phyloP scores from a whole-genome alignment of 2,329 filamentous ascomycete species.

The Curvularia sp. region DNA sequence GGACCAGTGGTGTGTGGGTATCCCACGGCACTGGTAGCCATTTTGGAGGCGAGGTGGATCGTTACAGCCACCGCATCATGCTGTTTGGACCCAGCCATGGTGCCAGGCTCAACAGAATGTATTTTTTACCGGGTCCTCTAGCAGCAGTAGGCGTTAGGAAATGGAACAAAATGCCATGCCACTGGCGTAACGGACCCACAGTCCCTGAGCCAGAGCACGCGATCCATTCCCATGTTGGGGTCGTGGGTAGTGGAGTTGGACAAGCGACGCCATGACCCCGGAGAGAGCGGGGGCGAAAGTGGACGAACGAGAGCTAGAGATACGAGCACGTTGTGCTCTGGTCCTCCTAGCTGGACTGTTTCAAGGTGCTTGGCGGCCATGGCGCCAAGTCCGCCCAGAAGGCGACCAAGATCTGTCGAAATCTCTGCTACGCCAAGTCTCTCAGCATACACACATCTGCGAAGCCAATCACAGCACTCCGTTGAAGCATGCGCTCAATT shows the following conservation, averaged over 20 bases:
- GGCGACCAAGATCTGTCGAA: constrained; percentile 6
- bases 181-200: constrained; percentile 3
- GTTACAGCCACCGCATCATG: constrained; percentile 16
- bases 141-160: too few relatives aligned
- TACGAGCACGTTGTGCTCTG: constrained; percentile 7
- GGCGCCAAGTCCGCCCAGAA: constrained; percentile 12
- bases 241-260: background rate
- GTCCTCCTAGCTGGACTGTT: background rate
- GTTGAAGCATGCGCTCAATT: constrained; percentile 1
- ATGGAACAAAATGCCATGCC: too few relatives aligned
- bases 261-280: constrained; percentile 6
- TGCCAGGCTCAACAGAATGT: too few relatives aligned
- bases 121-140: too few relatives aligned
- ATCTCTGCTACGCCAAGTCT: constrained; percentile 13
- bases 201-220: background rate
- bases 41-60: too few relatives aligned
- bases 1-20: background rate
- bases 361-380: background rate
- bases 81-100: background rate
- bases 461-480: constrained; percentile 4
- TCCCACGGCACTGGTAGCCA: constrained; percentile 2
- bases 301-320: constrained; percentile 8
- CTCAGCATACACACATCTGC: background rate
- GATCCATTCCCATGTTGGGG: background rate
- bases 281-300: too few relatives aligned